These are phyloP conservation scores for Pseudogymnoascus sp. DNA, from an alignment of 2,329 filamentous ascomycete species.

Conservation along the genomic window DNA sequence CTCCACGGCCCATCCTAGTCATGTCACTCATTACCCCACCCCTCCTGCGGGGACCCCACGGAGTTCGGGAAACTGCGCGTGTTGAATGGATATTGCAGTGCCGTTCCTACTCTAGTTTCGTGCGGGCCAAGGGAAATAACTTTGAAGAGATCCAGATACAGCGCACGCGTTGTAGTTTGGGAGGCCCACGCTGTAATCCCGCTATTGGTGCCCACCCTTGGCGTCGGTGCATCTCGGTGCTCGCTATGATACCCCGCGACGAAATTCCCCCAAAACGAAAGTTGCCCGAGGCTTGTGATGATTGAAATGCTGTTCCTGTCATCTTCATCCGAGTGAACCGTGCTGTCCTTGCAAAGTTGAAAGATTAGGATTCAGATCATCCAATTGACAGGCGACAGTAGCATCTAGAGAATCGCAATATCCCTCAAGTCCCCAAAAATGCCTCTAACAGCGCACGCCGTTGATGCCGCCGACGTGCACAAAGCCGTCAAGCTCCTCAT, in stretches of 20 bases:
- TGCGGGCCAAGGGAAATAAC: conserved; percentile 1
- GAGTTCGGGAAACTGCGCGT: background rate
- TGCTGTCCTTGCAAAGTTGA: background rate
- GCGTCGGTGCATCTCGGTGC: conserved; percentile 9
- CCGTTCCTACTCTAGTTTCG: background rate
- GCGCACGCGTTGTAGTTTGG: background rate
- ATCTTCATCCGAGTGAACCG: background rate
- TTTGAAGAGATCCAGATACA: background rate
- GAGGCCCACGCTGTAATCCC: background rate
- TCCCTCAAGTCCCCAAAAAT: conserved; percentile 27
- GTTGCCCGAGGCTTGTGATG: background rate
- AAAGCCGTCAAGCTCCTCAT: conserved; percentile 60
- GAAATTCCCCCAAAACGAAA: background rate
- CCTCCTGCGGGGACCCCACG: conserved; percentile 1
- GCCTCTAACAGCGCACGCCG: conserved; percentile 34
- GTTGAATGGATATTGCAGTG: background rate
- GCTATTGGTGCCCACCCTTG: background rate
- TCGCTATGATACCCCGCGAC: conserved; percentile 2
- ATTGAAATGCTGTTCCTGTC: background rate
- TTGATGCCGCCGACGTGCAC: conserved; percentile 41
- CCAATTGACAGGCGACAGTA: background rate
- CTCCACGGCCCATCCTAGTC: background rate
- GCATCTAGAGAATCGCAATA: background rate
- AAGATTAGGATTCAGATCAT: background rate
- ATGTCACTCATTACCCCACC: background rate